Evolutionary conservation across 2,329 filamentous ascomycete species (phyloP).

Genomic region (Pseudogymnoascus sp.): DNA sequence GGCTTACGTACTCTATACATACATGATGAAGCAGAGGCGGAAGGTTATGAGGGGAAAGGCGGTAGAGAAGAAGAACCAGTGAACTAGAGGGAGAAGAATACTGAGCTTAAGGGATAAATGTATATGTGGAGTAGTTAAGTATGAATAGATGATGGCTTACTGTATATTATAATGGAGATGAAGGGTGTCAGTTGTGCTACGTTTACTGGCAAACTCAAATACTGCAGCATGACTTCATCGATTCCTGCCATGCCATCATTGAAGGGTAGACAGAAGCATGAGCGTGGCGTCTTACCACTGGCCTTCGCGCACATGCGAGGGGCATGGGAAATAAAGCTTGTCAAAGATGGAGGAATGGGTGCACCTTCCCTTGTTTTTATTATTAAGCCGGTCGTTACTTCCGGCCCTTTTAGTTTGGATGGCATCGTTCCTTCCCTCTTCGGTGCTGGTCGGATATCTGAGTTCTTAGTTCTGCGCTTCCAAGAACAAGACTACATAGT

Average conservation of each 20-base stretch:
- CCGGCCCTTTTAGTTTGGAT: not conserved
- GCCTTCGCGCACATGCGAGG: not conserved
- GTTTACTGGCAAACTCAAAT: not conserved
- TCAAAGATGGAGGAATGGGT: not conserved
- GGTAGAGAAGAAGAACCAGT: constrained; percentile 30
- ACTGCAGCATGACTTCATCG: not conserved
- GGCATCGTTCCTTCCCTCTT: not conserved
- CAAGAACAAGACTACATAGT: not conserved
- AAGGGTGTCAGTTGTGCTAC: not conserved
- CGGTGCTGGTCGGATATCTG: not conserved
- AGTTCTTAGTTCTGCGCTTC: not conserved
- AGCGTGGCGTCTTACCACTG: not conserved
- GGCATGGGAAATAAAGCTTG: not conserved
- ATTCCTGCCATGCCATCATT: not conserved
- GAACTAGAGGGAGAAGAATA: not conserved
- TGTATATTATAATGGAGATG: constrained; percentile 8
- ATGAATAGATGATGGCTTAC: constrained; percentile 10
- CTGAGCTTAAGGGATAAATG: not conserved
- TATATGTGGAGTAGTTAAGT: not conserved
- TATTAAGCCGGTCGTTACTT: not conserved
- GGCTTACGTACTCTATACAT: constrained; percentile 77
- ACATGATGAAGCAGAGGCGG: constrained; percentile 87
- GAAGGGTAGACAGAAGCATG: not conserved
- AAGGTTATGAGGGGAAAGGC: constrained; percentile 62
- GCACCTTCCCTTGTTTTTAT: not conserved